Base-by-base conservation (phyloP, 441 rosid species). In the Gossypium davidsonii region DNA sequence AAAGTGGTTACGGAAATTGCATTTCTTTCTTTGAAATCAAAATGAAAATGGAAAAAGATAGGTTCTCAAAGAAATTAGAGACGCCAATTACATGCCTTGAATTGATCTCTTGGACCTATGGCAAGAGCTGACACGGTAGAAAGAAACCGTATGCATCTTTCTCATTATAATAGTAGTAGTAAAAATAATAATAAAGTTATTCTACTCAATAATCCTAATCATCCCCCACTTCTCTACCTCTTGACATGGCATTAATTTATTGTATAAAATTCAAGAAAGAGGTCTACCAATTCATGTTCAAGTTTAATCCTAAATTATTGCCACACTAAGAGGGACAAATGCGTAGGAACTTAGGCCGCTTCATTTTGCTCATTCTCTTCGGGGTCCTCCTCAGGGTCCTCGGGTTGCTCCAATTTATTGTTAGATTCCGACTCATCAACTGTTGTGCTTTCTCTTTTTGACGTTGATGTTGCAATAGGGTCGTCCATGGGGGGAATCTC, bases 361-460 rank as follows among this genome's bases (percentile, higher is more conserved):
- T 58, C 63, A 4, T 58, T 12, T 25, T 56, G 60, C 26, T 56
- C 28, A 15, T 64, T 51, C 28, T 64, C 69, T 5, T 64, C 31
- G 0, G 57, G 49, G 18, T 67, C 70, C 37, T 49, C 70, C 37
- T 21, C 56, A 2, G 31, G 6, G 23, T 23, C 70, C 37, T 66
- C 37, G 0, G 59, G 28, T 28, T 67, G 58, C 42, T 51, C 66
- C 71, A 31, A 37, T 15, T 58, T n/a, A 5, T 49, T 39, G 11
- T 21, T 10, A 2, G 25, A 17, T 57, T 8, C 67, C 31, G 17
- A 21, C 5, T 44, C 53, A 17, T 17, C 67, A 66, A 63, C 62
- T 26, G 59, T 57, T 68, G 73, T 73, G 56, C 61, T 31, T 1
- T 82, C 88, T 1, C 85, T 83, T 60, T 21, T 15, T 44, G 56